Evolutionary conservation across 495 filamentous ascomycete species (phyloP), one percentile per base, ranked within the genome.

Genomic region (Hyphodiscus hymeniophilus): DNA sequence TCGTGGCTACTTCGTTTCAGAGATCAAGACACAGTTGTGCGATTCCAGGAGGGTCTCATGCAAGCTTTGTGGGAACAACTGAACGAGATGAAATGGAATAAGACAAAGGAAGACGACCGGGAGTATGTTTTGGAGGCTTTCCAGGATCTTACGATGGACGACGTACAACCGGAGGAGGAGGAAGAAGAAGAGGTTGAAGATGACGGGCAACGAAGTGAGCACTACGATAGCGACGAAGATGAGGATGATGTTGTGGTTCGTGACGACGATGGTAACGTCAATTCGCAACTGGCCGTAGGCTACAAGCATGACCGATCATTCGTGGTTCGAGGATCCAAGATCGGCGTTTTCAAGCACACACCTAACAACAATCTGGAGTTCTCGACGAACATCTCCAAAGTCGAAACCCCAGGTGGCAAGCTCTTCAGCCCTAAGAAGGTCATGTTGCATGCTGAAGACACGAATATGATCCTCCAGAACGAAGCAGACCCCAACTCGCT

Each of bases 271-370:
- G 82, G 84, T 18, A 84, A 92, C 47, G 79, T 89, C 58, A 98
- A 98, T 69, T 95, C 90, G 16, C 87, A 91, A 61, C 73, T 98
- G 20, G 94, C 94, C n/a, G 92, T 98, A 41, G 92, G 94, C 23
- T 96, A 94, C 72, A 98, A 96, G 69, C 84, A 95, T 55, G 94
- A 98, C 58, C 78, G 94, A 21, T 95, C 89, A 1, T 98, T 97
- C 48, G 92, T 98, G 38, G 89, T 98, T 17, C 85, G 92, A 50
- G 92, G 92, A 26, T 89, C 87, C 54, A 94, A 95, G 74, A 98
- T 98, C 60, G 92, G 92, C 44, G 94, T 97, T 23, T 98, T 98
- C 77, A 97, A 94, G 67, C 94, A 97, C 57, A 96, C 87, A 0
- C 71, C 80, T 10, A 84, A 95, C 65, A 94, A 97, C 61, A 81